phyloP scores from a whole-genome alignment of 1,284 basidiomycete genomes.

The Leccinum glutinopallens region DNA sequence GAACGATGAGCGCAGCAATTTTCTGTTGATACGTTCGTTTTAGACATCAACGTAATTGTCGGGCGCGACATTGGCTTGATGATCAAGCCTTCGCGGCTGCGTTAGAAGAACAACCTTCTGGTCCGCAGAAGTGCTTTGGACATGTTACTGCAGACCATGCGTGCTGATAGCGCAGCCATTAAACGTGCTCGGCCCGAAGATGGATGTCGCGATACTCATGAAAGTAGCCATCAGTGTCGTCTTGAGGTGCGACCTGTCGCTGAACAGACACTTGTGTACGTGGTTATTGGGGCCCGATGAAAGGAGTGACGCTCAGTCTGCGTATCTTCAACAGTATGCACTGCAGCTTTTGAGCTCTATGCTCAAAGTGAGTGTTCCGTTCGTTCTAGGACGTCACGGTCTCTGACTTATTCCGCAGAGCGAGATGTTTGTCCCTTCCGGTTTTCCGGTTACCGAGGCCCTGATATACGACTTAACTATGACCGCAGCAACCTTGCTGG shows the following conservation, averaged over 20 bases:
- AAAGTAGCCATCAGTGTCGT: slow-evolving; percentile 82
- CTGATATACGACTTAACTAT: slow-evolving; percentile 82
- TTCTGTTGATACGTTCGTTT: slow-evolving; percentile 16
- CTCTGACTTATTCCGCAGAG: slow-evolving; percentile 6
- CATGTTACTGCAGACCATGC: slow-evolving; percentile 74
- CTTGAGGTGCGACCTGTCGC: slow-evolving; percentile 87
- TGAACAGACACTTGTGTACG: slow-evolving; percentile 90
- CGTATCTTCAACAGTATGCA: slow-evolving; percentile 69
- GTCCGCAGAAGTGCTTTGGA: slow-evolving; percentile 85
- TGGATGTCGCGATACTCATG: slow-evolving; percentile 76
- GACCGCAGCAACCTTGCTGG: slow-evolving; percentile 91
- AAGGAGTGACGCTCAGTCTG: slow-evolving; percentile 68
- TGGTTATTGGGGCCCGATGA: slow-evolving; percentile 92
- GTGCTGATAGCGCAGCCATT: slow-evolving; percentile 71
- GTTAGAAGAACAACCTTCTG: slow-evolving; percentile 88
- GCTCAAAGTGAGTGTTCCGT: slow-evolving; percentile 52
- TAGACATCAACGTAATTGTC: slow-evolving; percentile 76
- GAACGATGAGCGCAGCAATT: neutral
- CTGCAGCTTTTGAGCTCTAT: slow-evolving; percentile 70
- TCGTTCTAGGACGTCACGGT: slow-evolving; percentile 30
- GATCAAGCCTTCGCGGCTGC: slow-evolving; percentile 91
- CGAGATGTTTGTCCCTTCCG: too few relatives aligned
- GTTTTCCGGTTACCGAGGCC: slow-evolving; percentile 75
- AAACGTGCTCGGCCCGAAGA: slow-evolving; percentile 58
- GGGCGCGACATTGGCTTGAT: slow-evolving; percentile 89